Conservation (phyloP, 176 grass and related monocot species). For the Bromus sterilis region DNA sequence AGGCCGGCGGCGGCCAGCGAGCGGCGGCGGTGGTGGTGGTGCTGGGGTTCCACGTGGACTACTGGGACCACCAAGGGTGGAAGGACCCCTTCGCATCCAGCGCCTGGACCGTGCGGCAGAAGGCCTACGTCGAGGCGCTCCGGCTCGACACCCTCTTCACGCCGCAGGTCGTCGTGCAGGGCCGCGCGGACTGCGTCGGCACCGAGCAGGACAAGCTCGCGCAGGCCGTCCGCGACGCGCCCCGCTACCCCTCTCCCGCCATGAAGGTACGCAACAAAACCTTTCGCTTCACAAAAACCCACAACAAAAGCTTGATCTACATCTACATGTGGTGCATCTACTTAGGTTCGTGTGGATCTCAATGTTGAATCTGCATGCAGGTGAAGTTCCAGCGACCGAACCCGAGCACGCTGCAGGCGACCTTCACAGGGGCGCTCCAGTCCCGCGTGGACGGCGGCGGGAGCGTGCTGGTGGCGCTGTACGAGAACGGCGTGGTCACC, state of each 20-base stretch:
- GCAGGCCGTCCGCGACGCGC: conserved; percentile 42
- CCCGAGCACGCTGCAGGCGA: conserved; percentile 61
- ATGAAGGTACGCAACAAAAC: conserved; percentile 78
- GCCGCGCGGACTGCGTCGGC: conserved; percentile 71
- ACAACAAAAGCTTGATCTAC: too few species aligned
- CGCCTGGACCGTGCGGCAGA: conserved; percentile 89
- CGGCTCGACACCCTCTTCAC: conserved; percentile 91
- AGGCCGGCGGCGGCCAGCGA: neutral
- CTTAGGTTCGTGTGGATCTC: too few species aligned
- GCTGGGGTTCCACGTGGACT: conserved; percentile 93
- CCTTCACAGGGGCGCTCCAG: conserved; percentile 53
- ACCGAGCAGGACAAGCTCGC: conserved; percentile 62
- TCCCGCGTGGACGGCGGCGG: conserved; percentile 54
- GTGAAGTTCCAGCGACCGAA: conserved; percentile 53
- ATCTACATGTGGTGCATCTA: too few species aligned
- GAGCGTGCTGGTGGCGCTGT: conserved; percentile 72
- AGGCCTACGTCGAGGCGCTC: conserved; percentile 85
- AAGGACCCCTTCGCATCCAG: conserved; percentile 83
- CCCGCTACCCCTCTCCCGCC: conserved; percentile 50
- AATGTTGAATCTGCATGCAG: too few species aligned
- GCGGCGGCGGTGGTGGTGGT: conserved; percentile 60
- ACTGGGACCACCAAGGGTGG: conserved; percentile 90
- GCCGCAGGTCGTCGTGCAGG: conserved; percentile 79
- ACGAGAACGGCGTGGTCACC: conserved; percentile 80
- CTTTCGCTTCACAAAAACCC: too few species aligned